Evolutionary conservation across 2,329 filamentous ascomycete species (phyloP).

Genomic region (Xylariaceae sp.): DNA sequence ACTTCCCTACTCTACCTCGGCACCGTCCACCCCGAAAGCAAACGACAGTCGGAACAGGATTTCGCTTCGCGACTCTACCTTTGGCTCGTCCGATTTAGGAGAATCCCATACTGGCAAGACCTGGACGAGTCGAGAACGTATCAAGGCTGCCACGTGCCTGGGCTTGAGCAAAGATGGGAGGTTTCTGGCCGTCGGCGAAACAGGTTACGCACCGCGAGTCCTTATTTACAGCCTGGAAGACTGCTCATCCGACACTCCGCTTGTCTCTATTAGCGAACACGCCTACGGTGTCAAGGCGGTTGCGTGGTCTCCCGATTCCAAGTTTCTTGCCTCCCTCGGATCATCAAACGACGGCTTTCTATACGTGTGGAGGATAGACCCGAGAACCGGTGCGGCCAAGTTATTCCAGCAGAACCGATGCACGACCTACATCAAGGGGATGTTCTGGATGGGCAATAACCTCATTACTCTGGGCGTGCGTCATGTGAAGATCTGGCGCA

Average conservation of each 20-base stretch:
- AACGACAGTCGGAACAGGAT: constrained; percentile 58
- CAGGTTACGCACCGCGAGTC: constrained; percentile 86
- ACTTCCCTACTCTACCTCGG: constrained; percentile 45
- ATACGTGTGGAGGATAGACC: constrained; percentile 82
- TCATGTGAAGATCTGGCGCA: constrained; percentile 89
- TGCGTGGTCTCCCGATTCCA: constrained; percentile 82
- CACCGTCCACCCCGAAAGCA: constrained; percentile 54
- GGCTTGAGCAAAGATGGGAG: constrained; percentile 81
- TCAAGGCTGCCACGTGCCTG: constrained; percentile 90
- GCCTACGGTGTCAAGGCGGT: constrained; percentile 82
- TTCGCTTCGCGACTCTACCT: constrained; percentile 46
- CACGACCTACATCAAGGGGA: constrained; percentile 76
- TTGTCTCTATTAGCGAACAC: constrained; percentile 85
- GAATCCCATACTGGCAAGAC: constrained; percentile 65
- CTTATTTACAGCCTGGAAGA: constrained; percentile 84
- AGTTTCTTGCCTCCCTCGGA: constrained; percentile 82
- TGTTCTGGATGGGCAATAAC: constrained; percentile 83
- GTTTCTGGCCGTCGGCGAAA: constrained; percentile 89
- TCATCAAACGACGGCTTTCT: constrained; percentile 89
- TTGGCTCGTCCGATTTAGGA: constrained; percentile 45
- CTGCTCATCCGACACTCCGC: constrained; percentile 69
- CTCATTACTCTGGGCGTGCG: constrained; percentile 84
- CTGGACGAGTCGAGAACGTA: constrained; percentile 84
- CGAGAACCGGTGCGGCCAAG: constrained; percentile 72
- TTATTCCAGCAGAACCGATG: constrained; percentile 86